Evolutionary conservation across 78 protist genomes (phyloP).

Genomic region (slime mould (Dictyostelium discoideum)): DNA sequence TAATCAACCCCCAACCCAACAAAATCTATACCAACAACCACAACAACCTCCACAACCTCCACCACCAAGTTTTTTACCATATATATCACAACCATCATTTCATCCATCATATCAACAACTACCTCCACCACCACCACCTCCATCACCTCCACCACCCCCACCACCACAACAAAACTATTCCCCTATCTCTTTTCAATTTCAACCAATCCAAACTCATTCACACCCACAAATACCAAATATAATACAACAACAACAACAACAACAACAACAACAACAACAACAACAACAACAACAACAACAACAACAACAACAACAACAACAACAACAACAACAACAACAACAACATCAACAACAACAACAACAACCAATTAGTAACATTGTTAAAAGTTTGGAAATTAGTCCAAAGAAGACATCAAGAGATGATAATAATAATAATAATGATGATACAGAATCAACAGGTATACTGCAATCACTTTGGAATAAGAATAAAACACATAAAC

Average conservation of each 20-base stretch:
- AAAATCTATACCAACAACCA: neutral
- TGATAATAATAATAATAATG: neutral
- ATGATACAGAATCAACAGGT: neutral
- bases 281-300: neutral
- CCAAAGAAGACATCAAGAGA: neutral
- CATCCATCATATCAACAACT: neutral
- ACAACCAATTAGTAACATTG: neutral
- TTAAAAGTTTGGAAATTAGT: neutral
- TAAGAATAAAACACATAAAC: neutral
- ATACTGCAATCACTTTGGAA: neutral
- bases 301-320: neutral
- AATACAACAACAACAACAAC: neutral
- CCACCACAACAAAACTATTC: neutral
- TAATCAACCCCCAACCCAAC: neutral
- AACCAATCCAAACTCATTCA: neutral
- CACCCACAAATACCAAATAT: neutral
- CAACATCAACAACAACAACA: neutral
- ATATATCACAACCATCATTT: neutral
- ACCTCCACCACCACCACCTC: neutral
- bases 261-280: neutral
- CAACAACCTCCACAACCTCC: neutral
- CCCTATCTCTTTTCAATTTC: neutral
- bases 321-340: neutral
- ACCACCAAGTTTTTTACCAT: neutral
- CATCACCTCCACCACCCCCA: conserved; percentile 4